phyloP scores from a whole-genome alignment of 2,329 filamentous ascomycete genomes.

The Aureobasidium mangrovei region DNA sequence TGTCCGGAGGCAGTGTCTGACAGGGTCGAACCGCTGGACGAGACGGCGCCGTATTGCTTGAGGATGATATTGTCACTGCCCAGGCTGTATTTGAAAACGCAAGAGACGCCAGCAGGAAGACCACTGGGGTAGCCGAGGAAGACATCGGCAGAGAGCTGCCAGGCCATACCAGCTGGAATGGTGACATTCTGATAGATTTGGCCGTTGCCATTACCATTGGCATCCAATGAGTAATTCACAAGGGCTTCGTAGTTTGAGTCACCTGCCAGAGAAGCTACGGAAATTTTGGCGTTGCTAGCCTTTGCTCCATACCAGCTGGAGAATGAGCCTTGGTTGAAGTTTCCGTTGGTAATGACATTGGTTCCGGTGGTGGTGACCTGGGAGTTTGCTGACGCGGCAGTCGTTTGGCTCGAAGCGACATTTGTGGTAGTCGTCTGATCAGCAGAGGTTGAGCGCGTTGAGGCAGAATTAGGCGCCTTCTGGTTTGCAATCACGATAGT shows the following conservation, averaged over 20 bases:
- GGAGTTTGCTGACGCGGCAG: not conserved
- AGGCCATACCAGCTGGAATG: conserved; percentile 5
- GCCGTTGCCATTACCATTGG: conserved; percentile 1
- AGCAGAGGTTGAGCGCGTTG: not conserved
- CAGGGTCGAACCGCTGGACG: not conserved
- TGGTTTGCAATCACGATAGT: not conserved
- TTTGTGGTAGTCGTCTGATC: not conserved
- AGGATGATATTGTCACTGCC: conserved; percentile 6
- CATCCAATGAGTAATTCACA: not conserved
- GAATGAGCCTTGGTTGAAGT: not conserved
- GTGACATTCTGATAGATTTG: conserved; percentile 8
- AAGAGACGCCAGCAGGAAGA: conserved; percentile 1
- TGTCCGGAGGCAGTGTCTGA: conserved; percentile 3
- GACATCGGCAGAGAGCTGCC: conserved; percentile 1
- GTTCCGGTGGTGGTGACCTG: not conserved
- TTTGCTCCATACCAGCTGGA: not conserved
- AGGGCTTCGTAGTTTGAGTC: conserved; percentile 10
- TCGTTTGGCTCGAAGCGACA: not conserved
- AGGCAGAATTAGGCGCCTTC: not conserved
- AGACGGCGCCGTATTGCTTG: conserved; percentile 7
- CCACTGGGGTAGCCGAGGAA: conserved; percentile 7
- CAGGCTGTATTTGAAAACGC: conserved; percentile 12
- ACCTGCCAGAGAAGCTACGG: conserved; percentile 3
- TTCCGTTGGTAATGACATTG: conserved; percentile 5
- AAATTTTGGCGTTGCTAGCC: not conserved